Conservation (phyloP, 140 eudicot genomes). For the Flaveria floridana region DNA sequence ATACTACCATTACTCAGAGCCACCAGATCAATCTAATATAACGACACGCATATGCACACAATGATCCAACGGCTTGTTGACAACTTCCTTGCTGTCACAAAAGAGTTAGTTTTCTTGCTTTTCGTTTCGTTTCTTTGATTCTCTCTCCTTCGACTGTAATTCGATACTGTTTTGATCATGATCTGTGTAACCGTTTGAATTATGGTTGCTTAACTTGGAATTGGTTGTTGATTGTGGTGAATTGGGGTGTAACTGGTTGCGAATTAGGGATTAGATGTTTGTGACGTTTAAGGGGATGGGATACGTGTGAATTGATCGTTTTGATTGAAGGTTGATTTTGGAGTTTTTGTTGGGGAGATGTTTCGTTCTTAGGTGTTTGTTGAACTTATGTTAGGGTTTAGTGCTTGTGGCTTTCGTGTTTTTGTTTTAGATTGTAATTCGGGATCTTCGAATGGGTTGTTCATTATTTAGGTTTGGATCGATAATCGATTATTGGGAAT, state of each 20-base stretch:
- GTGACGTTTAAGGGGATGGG: neutral
- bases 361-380: neutral
- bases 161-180: slow-evolving; percentile 4
- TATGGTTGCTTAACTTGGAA: slow-evolving; percentile 20
- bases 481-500: slow-evolving; percentile 6
- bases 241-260: slow-evolving; percentile 19
- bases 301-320: slow-evolving; percentile 3
- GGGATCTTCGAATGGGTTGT: neutral
- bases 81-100: slow-evolving; percentile 85
- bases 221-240: neutral
- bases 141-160: slow-evolving; percentile 22
- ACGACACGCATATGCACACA: neutral
- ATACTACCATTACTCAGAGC: slow-evolving; percentile 30
- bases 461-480: neutral
- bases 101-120: slow-evolving; percentile 56
- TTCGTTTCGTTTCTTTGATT: neutral
- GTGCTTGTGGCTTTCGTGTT: neutral
- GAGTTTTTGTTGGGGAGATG: neutral
- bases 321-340: slow-evolving; percentile 8
- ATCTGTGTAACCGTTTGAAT: slow-evolving; percentile 11
- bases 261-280: neutral
- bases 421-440: neutral
- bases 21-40: slow-evolving; percentile 23
- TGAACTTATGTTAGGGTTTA: slow-evolving; percentile 23
- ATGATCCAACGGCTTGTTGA: slow-evolving; percentile 84